These are phyloP conservation scores for Linderniella brevidens DNA, from an alignment of 257 asterid genomes.

Conservation along the genomic window DNA sequence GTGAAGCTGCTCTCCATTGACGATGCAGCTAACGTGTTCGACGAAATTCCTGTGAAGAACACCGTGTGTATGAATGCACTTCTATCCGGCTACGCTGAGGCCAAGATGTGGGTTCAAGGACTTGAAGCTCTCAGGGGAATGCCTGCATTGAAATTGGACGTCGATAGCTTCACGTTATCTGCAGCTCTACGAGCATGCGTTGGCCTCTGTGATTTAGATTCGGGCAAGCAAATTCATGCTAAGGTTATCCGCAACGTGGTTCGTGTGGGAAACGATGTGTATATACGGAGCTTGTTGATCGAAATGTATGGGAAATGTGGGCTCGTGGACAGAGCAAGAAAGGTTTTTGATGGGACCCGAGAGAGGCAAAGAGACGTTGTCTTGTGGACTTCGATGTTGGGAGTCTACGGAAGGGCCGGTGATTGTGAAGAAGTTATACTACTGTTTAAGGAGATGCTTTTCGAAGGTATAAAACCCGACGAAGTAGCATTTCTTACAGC, in stretches of 20 bases:
- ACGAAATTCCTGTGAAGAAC: conserved; percentile 65
- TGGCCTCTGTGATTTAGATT: conserved; percentile 35
- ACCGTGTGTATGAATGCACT: conserved; percentile 60
- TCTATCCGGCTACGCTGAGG: conserved; percentile 54
- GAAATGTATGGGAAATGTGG: conserved; percentile 91
- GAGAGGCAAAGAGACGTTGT: conserved; percentile 36
- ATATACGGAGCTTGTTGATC: conserved; percentile 56
- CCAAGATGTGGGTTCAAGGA: conserved; percentile 47
- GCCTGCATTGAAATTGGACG: conserved; percentile 21
- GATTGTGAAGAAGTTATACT: conserved; percentile 30
- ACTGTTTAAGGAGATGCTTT: conserved; percentile 43
- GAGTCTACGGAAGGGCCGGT: conserved; percentile 57
- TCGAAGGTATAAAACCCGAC: conserved; percentile 54
- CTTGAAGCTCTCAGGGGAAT: conserved; percentile 30
- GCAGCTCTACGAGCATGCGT: conserved; percentile 50
- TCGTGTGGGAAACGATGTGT: conserved; percentile 32
- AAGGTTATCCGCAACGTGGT: conserved; percentile 20
- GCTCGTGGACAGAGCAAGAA: conserved; percentile 33
- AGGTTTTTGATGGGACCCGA: conserved; percentile 22
- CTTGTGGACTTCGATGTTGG: conserved; percentile 75
- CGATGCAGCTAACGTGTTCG: conserved; percentile 52
- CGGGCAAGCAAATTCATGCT: conserved; percentile 62
- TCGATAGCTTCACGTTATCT: conserved; percentile 43
- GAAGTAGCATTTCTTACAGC: conserved; percentile 62
- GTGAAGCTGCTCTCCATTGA: conserved; percentile 16